Conservation (phyloP, 1,284 basidiomycete genomes). For the Mycena sp. region DNA sequence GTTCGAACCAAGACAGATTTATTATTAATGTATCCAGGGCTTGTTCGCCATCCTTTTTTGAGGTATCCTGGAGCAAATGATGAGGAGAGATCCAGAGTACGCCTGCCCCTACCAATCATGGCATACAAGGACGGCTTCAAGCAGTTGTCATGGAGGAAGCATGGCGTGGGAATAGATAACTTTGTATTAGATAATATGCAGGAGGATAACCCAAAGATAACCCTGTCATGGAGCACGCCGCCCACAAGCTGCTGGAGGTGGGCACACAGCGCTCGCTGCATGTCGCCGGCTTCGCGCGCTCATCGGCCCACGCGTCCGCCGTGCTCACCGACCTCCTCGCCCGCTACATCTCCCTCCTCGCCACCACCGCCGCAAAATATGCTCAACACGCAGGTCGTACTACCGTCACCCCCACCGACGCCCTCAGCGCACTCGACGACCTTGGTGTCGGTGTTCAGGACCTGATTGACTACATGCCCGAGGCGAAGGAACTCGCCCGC, state of each 20-base stretch:
- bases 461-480: slow-evolving; percentile 67
- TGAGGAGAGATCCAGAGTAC: too few species aligned
- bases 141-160: too few species aligned
- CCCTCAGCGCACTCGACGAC: slow-evolving; percentile 73
- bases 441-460: slow-evolving; percentile 77
- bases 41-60: too few species aligned
- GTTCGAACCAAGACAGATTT: too few species aligned
- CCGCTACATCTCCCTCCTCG: slow-evolving; percentile 71
- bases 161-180: too few species aligned
- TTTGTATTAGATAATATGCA: too few species aligned
- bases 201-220: too few species aligned
- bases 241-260: slow-evolving; percentile 67
- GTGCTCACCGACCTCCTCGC: slow-evolving; percentile 77
- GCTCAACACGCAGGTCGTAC: slow-evolving; percentile 76
- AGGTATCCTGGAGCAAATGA: too few species aligned
- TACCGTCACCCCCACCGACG: slow-evolving; percentile 63
- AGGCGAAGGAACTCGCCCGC: slow-evolving; percentile 71
- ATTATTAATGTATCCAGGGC: too few species aligned
- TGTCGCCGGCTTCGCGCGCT: slow-evolving; percentile 76
- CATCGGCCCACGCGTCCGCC: slow-evolving; percentile 73
- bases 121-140: too few species aligned
- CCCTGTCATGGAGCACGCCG: slow-evolving; percentile 52
- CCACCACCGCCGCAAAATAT: slow-evolving; percentile 72
- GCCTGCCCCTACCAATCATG: too few species aligned
- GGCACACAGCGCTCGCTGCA: slow-evolving; percentile 75